Percentiles rank a stretch among this genome's conserved stretches.
phyloP scores from a whole-genome alignment of 805 yeast species.

The Saccharomycopsis fermentans region DNA sequence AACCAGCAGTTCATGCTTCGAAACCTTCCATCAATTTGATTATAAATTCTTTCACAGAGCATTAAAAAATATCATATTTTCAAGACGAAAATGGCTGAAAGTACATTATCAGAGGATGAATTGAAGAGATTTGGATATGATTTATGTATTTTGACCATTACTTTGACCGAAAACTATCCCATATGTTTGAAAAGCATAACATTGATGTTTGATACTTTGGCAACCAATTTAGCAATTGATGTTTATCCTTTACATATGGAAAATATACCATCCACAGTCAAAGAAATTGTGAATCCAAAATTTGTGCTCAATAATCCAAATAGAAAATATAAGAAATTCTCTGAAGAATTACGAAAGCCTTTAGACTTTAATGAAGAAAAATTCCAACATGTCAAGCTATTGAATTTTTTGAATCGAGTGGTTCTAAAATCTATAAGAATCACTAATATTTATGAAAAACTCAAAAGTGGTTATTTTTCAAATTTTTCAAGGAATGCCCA shows the following conservation, averaged over 20 bases:
- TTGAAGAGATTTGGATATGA: slow-evolving; percentile 4
- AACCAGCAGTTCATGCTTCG: not conserved
- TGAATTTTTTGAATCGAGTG: not conserved
- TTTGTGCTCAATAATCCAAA: not conserved
- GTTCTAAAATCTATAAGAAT: not conserved
- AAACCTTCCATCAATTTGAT: not conserved
- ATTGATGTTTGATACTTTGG: slow-evolving; percentile 4
- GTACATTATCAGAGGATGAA: not conserved
- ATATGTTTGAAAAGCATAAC: not conserved
- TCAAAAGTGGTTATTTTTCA: not conserved
- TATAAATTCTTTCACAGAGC: not conserved
- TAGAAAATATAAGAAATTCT: not conserved
- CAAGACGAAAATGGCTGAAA: not conserved
- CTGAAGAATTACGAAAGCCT: not conserved
- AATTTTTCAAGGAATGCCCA: not conserved
- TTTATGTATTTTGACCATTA: slow-evolving; percentile 6
- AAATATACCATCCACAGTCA: not conserved
- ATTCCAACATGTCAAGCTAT: not conserved
- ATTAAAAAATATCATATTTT: too few relatives aligned
- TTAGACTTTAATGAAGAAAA: not conserved
- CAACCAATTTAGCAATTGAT: not conserved
- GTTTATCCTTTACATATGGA: not conserved
- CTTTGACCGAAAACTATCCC: slow-evolving; percentile 7
- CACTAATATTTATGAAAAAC: not conserved
- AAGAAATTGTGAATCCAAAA: not conserved